Percentiles rank a stretch among this genome's conserved stretches.
Evolutionary conservation across 176 grass and related monocot species (phyloP).

Genomic region (Zoysia japonica): DNA sequence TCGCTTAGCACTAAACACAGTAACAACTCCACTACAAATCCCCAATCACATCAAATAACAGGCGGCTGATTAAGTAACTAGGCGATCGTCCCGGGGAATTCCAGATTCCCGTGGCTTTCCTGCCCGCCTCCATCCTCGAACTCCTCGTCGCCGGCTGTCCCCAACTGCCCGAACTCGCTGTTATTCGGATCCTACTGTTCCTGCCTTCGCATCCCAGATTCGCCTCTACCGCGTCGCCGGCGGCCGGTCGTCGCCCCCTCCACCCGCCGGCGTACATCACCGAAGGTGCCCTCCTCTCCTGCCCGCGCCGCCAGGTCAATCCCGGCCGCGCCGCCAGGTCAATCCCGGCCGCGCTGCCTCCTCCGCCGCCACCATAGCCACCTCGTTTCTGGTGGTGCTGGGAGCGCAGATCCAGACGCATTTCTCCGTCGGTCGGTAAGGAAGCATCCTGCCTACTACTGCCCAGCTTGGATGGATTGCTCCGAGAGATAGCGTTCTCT

Average conservation of each 20-base stretch:
- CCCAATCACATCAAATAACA: neutral
- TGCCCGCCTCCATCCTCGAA: constrained; percentile 25
- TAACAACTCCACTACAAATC: constrained; percentile 1
- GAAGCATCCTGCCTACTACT: neutral
- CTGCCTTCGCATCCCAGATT: neutral
- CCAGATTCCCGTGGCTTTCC: neutral
- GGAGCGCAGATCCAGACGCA: constrained; percentile 7
- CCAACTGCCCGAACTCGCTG: neutral
- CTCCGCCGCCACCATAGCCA: neutral
- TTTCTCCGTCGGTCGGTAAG: neutral
- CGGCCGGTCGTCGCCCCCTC: neutral
- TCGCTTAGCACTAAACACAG: constrained; percentile 8
- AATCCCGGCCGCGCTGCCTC: too few relatives aligned
- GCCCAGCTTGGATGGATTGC: neutral
- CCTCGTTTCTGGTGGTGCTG: neutral
- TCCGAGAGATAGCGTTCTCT: neutral
- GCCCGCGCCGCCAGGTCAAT: constrained; percentile 1
- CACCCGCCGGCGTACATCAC: neutral
- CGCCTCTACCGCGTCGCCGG: neutral
- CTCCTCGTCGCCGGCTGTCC: constrained; percentile 27
- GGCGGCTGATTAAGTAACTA: constrained; percentile 27
- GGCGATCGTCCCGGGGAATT: neutral
- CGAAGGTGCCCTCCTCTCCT: neutral
- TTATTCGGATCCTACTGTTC: neutral
- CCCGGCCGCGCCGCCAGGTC: neutral